Conservation (phyloP, 2,329 filamentous ascomycete species). For the Capronia americana region DNA sequence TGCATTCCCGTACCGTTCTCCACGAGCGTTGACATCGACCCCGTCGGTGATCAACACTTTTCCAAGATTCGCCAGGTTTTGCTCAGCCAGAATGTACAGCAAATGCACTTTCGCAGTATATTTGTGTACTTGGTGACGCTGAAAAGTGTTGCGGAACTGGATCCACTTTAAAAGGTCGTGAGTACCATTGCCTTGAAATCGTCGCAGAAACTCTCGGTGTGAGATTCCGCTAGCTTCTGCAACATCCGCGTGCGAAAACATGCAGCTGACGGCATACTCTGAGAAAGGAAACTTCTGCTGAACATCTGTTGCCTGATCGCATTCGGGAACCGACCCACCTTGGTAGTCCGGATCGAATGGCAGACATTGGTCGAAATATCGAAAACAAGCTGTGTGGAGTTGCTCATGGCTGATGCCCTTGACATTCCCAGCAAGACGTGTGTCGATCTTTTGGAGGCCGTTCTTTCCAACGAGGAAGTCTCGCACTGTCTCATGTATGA, state of each 20-base stretch:
- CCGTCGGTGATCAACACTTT: background rate
- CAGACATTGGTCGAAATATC: background rate
- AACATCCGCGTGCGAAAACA: background rate
- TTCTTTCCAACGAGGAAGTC: background rate
- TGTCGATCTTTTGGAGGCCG: background rate
- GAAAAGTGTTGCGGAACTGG: background rate
- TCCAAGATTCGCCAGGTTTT: background rate
- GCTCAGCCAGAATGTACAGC: background rate
- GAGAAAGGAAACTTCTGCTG: background rate
- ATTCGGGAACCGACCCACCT: background rate
- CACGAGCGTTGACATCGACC: background rate
- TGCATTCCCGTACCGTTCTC: slow-evolving; percentile 10
- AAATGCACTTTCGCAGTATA: background rate
- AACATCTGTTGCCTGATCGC: background rate
- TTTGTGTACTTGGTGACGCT: background rate
- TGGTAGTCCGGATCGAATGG: background rate
- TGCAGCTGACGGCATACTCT: background rate
- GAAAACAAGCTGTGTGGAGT: background rate
- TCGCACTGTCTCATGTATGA: background rate
- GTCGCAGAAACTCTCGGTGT: background rate
- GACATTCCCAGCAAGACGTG: background rate
- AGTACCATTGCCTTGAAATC: background rate
- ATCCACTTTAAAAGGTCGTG: background rate
- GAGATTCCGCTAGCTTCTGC: background rate
- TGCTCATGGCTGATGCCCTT: background rate